Evolutionary conservation across 2,329 filamentous ascomycete genomes (phyloP).

Genomic region (Hymenoscyphus infarciens): DNA sequence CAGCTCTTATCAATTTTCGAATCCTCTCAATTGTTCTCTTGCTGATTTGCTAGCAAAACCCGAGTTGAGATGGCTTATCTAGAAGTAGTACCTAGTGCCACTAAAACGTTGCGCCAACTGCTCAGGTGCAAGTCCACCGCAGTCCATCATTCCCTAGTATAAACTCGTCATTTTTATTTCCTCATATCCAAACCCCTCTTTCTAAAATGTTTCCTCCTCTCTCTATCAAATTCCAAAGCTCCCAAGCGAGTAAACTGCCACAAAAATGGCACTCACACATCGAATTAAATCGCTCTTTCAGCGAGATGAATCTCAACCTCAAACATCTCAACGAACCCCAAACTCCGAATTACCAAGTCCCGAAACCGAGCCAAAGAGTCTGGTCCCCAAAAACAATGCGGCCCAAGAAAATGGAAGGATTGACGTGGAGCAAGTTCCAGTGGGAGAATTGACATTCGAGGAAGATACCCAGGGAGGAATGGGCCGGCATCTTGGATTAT

Average conservation of each 20-base stretch:
- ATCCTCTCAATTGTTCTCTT: neutral
- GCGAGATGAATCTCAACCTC: neutral
- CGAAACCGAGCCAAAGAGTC: neutral
- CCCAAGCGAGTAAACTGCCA: neutral
- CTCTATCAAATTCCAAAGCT: neutral
- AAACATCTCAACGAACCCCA: neutral
- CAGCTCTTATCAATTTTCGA: neutral
- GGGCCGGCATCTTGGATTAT: constrained; percentile 21
- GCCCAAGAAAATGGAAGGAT: neutral
- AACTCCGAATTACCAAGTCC: neutral
- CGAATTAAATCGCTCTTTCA: neutral
- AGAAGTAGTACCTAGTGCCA: neutral
- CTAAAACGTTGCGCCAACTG: constrained; percentile 1
- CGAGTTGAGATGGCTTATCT: neutral
- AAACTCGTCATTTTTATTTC: neutral
- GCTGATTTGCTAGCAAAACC: neutral
- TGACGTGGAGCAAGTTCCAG: neutral
- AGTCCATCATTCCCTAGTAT: neutral
- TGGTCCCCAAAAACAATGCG: neutral
- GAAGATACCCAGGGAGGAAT: constrained; percentile 22
- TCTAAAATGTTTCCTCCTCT: neutral
- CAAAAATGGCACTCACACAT: neutral
- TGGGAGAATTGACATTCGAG: constrained; percentile 18
- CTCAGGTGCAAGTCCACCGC: neutral
- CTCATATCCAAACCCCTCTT: neutral